A percentile compares a stretch with the other conserved stretches of the same genome.
These are phyloP conservation scores for Yarrowia porcina DNA, from an alignment of 805 yeast genomes.

Conservation along the genomic window DNA sequence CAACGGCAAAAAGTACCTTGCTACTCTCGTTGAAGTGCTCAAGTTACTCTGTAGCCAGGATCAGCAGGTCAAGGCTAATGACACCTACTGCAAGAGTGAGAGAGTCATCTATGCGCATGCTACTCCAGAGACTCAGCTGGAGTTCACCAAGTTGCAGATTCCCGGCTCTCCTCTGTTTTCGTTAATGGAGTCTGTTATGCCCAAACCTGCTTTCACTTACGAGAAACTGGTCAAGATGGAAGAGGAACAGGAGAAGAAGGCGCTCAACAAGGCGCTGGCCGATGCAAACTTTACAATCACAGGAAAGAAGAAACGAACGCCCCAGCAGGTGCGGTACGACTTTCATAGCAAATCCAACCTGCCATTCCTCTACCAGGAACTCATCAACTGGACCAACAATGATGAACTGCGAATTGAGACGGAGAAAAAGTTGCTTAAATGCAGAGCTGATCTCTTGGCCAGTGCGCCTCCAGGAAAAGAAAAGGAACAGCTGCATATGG, in stretches of 20 bases:
- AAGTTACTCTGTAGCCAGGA: constrained; percentile 30
- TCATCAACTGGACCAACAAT: constrained; percentile 59
- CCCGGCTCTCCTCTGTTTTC: constrained; percentile 36
- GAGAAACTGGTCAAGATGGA: constrained; percentile 32
- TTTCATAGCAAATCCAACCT: constrained; percentile 52
- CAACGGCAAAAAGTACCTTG: constrained; percentile 30
- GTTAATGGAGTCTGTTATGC: constrained; percentile 35
- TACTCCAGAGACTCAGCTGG: constrained; percentile 28
- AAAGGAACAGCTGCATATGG: constrained; percentile 43
- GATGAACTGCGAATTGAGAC: constrained; percentile 54
- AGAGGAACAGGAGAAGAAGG: constrained; percentile 32
- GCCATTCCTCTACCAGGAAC: constrained; percentile 50
- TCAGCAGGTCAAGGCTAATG: constrained; percentile 32
- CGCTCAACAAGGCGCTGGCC: constrained; percentile 32
- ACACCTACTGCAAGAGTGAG: constrained; percentile 29
- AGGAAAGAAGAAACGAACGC: constrained; percentile 28
- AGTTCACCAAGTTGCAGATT: constrained; percentile 30
- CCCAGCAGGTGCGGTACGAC: constrained; percentile 45
- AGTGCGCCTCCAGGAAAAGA: constrained; percentile 45
- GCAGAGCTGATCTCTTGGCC: constrained; percentile 41
- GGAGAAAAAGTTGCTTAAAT: constrained; percentile 61
- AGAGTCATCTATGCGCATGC: constrained; percentile 29
- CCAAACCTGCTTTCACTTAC: constrained; percentile 33
- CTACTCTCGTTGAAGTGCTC: constrained; percentile 30
- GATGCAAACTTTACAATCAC: constrained; percentile 32